These are phyloP conservation scores for Blepharisma japonicum DNA, from an alignment of 73 alveolate genomes.

Conservation along the genomic window DNA sequence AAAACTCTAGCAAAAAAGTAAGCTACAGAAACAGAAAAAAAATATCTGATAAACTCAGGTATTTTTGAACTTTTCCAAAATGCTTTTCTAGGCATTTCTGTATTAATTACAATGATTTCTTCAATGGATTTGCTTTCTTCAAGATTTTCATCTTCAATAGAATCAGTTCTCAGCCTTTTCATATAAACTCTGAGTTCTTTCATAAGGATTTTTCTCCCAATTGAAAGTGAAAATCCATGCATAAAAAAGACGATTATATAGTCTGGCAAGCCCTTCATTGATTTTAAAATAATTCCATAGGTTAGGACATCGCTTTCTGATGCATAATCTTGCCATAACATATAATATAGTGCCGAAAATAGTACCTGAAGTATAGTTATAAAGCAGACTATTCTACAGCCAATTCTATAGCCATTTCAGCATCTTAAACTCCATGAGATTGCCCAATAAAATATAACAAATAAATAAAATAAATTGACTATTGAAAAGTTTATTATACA, in stretches of 20 bases:
- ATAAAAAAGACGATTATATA: conserved; percentile 7
- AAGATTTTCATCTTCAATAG: no score
- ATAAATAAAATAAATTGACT: not conserved
- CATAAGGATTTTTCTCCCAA: no score
- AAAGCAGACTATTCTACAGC: not conserved
- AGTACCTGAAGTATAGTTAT: not conserved
- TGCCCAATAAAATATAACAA: not conserved
- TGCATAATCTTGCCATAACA: not conserved
- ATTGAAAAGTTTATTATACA: not conserved
- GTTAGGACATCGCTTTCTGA: not conserved
- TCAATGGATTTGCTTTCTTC: no score
- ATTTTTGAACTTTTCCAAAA: no score
- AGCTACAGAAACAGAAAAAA: not conserved
- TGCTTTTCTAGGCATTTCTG: no score
- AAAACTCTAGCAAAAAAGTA: not conserved
- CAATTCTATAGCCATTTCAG: not conserved
- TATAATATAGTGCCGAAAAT: not conserved
- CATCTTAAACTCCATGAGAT: not conserved
- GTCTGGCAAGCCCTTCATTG: not conserved
- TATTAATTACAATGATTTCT: no score
- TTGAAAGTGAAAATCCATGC: not conserved
- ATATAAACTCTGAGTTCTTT: no score
- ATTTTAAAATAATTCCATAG: conserved; percentile 13
- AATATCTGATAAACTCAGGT: no score
- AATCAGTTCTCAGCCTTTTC: no score